phyloP scores from a whole-genome alignment of 2,329 filamentous ascomycete species.

The Whalleya microplaca region DNA sequence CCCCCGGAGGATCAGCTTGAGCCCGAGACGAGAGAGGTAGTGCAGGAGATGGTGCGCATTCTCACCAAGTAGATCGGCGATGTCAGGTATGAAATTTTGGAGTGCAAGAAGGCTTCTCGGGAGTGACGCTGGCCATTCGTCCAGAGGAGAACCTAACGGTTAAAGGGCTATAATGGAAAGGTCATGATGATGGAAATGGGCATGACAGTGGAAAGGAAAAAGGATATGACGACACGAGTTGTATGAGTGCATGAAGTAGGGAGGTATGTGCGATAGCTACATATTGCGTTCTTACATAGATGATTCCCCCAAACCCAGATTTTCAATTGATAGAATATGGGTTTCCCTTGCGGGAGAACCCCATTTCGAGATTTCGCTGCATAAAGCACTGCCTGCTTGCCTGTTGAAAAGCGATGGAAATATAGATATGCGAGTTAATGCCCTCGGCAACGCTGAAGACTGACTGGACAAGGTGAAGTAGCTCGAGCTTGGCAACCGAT shows the following conservation, averaged over 20 bases:
- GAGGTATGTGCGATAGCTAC: conserved; percentile 12
- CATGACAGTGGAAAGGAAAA: conserved; percentile 4
- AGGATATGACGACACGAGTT: conserved; percentile 32
- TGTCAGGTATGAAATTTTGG: not conserved
- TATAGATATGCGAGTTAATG: no score
- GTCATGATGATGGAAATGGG: not conserved
- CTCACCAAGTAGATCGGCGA: conserved; percentile 28
- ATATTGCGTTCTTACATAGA: conserved; percentile 28
- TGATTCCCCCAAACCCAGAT: conserved; percentile 33
- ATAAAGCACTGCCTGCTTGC: not conserved
- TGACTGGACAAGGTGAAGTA: no score
- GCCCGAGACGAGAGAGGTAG: conserved; percentile 67
- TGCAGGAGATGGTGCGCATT: conserved; percentile 62
- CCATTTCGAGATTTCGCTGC: not conserved
- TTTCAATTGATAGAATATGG: conserved; percentile 27
- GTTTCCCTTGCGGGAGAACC: conserved; percentile 1
- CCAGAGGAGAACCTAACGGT: not conserved
- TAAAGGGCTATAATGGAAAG: not conserved
- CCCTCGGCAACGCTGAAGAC: no score
- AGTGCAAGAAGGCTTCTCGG: not conserved
- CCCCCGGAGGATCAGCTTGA: conserved; percentile 77
- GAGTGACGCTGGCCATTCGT: conserved; percentile 3
- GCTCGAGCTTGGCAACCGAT: no score
- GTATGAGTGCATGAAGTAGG: conserved; percentile 34
- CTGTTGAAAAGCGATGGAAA: no score